A percentile compares a stretch with the other conserved stretches of the same genome.
phyloP scores from a whole-genome alignment of 495 filamentous ascomycete genomes.

The Aspergillus avenaceus region DNA sequence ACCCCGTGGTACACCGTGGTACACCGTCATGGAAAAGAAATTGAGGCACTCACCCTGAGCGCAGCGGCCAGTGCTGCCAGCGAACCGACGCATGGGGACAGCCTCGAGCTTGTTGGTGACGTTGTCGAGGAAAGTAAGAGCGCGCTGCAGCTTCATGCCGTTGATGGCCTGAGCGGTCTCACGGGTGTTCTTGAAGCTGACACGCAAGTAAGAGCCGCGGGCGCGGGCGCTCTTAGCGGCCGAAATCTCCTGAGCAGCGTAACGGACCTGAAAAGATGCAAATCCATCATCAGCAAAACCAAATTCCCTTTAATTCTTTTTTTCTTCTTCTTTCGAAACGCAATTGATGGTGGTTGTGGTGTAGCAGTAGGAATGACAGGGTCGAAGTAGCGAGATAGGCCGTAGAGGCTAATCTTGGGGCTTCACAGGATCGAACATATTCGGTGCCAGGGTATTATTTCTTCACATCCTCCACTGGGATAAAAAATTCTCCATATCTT shows the following conservation, averaged over 20 bases:
- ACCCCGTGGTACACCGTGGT: not conserved
- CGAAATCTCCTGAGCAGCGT: conserved; percentile 88
- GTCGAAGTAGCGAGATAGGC: conserved; percentile 8
- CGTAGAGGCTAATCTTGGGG: conserved; percentile 1
- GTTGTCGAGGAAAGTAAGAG: conserved; percentile 92
- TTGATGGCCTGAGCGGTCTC: conserved; percentile 99
- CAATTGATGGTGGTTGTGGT: conserved; percentile 10
- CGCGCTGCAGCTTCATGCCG: conserved; percentile 96
- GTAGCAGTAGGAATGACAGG: conserved; percentile 1
- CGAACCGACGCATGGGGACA: conserved; percentile 94
- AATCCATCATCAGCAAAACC: conserved; percentile 27
- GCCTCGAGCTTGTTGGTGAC: conserved; percentile 92
- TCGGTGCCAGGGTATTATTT: not conserved
- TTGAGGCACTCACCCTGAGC: conserved; percentile 79
- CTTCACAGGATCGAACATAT: conserved; percentile 10
- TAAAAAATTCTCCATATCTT: not conserved
- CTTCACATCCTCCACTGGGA: conserved; percentile 2
- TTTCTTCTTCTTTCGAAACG: conserved; percentile 2
- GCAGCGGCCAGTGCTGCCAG: conserved; percentile 86
- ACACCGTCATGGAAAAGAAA: not conserved
- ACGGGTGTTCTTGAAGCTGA: conserved; percentile 99
- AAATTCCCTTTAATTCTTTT: not conserved
- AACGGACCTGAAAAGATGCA: conserved; percentile 72
- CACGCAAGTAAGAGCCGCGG: conserved; percentile 96
- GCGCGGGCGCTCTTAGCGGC: conserved; percentile 91